A percentile compares a stretch with the other conserved stretches of the same genome.
phyloP scores from a whole-genome alignment of 345 rosid genomes.

The Nephelium lappaceum region DNA sequence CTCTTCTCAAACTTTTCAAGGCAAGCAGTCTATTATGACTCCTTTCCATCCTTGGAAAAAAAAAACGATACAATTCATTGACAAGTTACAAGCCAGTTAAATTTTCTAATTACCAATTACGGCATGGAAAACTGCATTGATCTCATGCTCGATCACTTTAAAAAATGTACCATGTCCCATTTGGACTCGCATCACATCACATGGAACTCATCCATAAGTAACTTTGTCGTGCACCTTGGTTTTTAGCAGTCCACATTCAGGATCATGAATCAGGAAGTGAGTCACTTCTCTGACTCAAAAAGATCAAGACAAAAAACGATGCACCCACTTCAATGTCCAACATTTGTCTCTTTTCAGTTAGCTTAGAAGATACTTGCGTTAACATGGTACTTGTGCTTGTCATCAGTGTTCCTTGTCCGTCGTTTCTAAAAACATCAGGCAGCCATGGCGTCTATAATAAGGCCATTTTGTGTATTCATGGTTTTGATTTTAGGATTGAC shows the following conservation, averaged over 20 bases:
- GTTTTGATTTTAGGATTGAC: conserved; percentile 30
- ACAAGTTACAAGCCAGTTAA: background rate
- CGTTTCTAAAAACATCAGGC: background rate
- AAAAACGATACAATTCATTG: background rate
- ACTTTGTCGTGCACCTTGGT: background rate
- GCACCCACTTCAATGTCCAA: background rate
- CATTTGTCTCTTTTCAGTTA: conserved; percentile 1
- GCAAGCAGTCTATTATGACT: background rate
- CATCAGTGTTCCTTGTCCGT: background rate
- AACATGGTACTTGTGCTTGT: background rate
- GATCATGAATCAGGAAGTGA: background rate
- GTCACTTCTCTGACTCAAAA: background rate
- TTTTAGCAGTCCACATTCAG: background rate
- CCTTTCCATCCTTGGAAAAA: background rate
- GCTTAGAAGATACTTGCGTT: background rate
- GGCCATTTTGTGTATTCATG: conserved; percentile 17
- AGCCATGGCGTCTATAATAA: conserved; percentile 27
- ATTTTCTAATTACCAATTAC: too few species aligned
- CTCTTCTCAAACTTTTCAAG: too few species aligned
- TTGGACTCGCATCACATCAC: too few species aligned
- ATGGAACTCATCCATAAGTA: background rate
- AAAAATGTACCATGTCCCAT: too few species aligned
- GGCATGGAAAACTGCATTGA: too few species aligned
- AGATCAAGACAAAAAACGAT: background rate
- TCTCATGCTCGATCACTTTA: too few species aligned